Evolutionary conservation across 441 rosid genomes (phyloP).

Genomic region (Flueggea neowawraea): DNA sequence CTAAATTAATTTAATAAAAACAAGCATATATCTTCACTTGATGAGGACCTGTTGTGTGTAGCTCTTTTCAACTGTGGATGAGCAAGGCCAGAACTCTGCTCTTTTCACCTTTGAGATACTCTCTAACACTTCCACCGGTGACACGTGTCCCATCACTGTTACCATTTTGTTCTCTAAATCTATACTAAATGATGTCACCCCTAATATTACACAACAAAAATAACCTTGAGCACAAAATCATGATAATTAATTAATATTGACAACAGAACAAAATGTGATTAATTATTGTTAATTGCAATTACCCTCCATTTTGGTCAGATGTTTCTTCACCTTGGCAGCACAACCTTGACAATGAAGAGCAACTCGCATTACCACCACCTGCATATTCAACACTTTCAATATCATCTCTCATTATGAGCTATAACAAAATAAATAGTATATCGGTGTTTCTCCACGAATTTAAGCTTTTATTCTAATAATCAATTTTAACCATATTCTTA

Average conservation of each 20-base stretch:
- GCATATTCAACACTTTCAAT: constrained; percentile 1
- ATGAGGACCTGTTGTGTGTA: too few species aligned
- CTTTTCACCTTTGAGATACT: constrained; percentile 65
- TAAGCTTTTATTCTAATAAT: too few species aligned
- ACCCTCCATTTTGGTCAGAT: constrained; percentile 77
- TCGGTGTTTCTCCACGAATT: too few species aligned
- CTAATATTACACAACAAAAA: constrained; percentile 18
- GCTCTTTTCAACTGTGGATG: neutral
- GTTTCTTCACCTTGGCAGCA: constrained; percentile 65
- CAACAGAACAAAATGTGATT: too few species aligned
- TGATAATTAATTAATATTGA: neutral
- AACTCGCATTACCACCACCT: constrained; percentile 74
- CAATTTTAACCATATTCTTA: too few species aligned
- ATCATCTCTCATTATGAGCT: neutral
- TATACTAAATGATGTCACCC: constrained; percentile 68
- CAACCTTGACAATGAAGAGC: constrained; percentile 77
- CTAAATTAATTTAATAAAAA: too few species aligned
- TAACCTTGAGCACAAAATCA: too few species aligned
- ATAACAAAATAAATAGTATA: neutral
- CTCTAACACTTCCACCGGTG: constrained; percentile 49
- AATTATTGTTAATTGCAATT: neutral
- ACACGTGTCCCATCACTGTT: constrained; percentile 60
- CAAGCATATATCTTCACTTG: too few species aligned
- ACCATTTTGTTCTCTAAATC: constrained; percentile 64
- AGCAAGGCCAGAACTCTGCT: constrained; percentile 53